Evolutionary conservation across 371 early-diverging fungal genomes (phyloP).

Genomic region (Circinella umbellata): DNA sequence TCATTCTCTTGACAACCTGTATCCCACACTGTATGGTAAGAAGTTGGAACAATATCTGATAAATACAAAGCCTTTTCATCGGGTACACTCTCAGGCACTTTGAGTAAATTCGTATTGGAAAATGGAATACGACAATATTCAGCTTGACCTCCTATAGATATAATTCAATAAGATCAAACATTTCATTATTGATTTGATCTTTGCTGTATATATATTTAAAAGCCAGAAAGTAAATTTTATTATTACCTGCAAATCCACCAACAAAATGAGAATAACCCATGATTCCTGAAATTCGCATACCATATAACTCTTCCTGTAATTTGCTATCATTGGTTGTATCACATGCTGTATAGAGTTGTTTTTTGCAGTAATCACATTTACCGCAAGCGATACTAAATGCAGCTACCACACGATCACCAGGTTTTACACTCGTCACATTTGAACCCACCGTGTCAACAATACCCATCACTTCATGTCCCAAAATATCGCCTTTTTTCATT

Average conservation of each 20-base stretch:
- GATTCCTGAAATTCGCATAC: slow-evolving; percentile 55
- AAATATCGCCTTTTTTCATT: slow-evolving; percentile 53
- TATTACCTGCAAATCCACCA: slow-evolving; percentile 27
- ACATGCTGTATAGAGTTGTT: slow-evolving; percentile 50
- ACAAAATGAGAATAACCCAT: slow-evolving; percentile 62
- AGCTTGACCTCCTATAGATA: slow-evolving; percentile 53
- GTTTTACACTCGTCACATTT: slow-evolving; percentile 45
- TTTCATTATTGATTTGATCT: too few relatives aligned
- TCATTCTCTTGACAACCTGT: slow-evolving; percentile 51
- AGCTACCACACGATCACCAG: slow-evolving; percentile 60
- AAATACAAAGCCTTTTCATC: slow-evolving; percentile 64
- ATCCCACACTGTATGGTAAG: slow-evolving; percentile 58
- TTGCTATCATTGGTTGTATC: slow-evolving; percentile 58
- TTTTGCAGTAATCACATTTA: slow-evolving; percentile 56
- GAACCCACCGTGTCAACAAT: slow-evolving; percentile 58
- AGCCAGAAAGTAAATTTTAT: too few relatives aligned
- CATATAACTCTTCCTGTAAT: slow-evolving; percentile 62
- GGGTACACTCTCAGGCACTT: slow-evolving; percentile 49
- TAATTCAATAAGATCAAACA: too few relatives aligned
- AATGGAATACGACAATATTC: slow-evolving; percentile 64
- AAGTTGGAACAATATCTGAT: slow-evolving; percentile 65
- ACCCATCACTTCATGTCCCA: slow-evolving; percentile 66
- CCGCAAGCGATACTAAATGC: slow-evolving; percentile 66
- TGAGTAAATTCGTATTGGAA: slow-evolving; percentile 63
- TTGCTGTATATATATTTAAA: too few relatives aligned